A percentile compares a stretch with the other conserved stretches of the same genome.
phyloP scores from a whole-genome alignment of 495 filamentous ascomycete genomes.

The Penicillium simplicissimum region DNA sequence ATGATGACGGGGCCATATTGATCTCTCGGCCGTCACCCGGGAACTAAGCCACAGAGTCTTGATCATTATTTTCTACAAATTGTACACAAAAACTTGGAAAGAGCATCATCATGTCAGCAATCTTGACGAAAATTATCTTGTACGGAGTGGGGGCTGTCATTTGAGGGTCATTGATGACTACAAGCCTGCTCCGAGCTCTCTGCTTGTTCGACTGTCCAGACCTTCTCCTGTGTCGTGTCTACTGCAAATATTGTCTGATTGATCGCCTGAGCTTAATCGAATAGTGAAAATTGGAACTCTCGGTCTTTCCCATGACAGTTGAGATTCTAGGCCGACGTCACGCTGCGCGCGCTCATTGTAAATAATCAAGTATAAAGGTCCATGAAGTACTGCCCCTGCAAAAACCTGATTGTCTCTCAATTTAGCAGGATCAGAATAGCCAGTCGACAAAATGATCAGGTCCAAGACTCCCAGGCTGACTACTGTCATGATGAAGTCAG shows the following conservation, averaged over 20 bases:
- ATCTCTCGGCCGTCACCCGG: too few relatives aligned
- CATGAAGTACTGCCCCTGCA: not conserved
- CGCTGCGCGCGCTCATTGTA: not conserved
- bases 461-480: not conserved
- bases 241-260: not conserved
- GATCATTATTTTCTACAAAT: too few relatives aligned
- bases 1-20: too few relatives aligned
- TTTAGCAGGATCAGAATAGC: not conserved
- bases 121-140: not conserved
- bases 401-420: not conserved
- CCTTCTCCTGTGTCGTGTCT: not conserved
- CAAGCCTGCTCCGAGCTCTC: not conserved
- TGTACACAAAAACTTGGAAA: too few relatives aligned
- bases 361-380: not conserved
- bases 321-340: not conserved
- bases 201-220: not conserved
- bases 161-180: not conserved
- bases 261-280: not conserved
- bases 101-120: too few relatives aligned
- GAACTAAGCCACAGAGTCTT: too few relatives aligned
- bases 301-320: not conserved
- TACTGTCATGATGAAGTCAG: constrained; percentile 4
- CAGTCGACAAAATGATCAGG: not conserved
- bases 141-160: not conserved
- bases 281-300: not conserved